These are phyloP conservation scores for Trichosanthes truncata DNA, from an alignment of 306 rosid genomes.

Conservation along the genomic window DNA sequence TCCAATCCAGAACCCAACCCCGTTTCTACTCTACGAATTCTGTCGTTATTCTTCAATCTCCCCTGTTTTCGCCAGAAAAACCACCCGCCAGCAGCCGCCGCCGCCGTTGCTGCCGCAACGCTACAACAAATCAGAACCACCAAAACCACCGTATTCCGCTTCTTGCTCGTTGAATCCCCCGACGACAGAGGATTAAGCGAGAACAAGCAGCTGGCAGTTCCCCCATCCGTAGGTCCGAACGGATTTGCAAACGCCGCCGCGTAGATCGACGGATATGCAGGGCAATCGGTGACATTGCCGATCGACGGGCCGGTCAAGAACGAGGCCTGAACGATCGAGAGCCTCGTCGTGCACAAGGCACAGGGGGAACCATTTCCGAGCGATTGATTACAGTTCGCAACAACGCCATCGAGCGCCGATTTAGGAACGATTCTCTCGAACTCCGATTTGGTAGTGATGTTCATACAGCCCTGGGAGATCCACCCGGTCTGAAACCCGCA, in stretches of 20 bases:
- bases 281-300: constrained; percentile 57
- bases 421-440: constrained; percentile 23
- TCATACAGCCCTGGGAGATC: constrained; percentile 66
- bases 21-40: constrained; percentile 18
- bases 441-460: constrained; percentile 36
- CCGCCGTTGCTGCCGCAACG: constrained; percentile 11
- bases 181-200: constrained; percentile 15
- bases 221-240: constrained; percentile 33
- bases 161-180: constrained; percentile 13
- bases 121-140: constrained; percentile 26
- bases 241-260: constrained; percentile 52
- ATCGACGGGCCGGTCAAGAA: constrained; percentile 27
- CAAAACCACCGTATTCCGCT: constrained; percentile 19
- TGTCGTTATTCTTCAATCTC: constrained; percentile 4
- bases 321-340: constrained; percentile 19
- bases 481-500: constrained; percentile 44
- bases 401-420: background rate
- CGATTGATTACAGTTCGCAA: constrained; percentile 20
- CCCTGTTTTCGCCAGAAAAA: constrained; percentile 23
- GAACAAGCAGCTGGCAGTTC: constrained; percentile 57
- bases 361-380: constrained; percentile 54
- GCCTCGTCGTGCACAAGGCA: constrained; percentile 42
- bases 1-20: constrained; percentile 43
- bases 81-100: constrained; percentile 27
- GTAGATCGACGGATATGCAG: constrained; percentile 37